Percentiles rank a stretch among this genome's conserved stretches.
phyloP scores from a whole-genome alignment of 2,329 filamentous ascomycete genomes.

The Ambrosiella beaveri region DNA sequence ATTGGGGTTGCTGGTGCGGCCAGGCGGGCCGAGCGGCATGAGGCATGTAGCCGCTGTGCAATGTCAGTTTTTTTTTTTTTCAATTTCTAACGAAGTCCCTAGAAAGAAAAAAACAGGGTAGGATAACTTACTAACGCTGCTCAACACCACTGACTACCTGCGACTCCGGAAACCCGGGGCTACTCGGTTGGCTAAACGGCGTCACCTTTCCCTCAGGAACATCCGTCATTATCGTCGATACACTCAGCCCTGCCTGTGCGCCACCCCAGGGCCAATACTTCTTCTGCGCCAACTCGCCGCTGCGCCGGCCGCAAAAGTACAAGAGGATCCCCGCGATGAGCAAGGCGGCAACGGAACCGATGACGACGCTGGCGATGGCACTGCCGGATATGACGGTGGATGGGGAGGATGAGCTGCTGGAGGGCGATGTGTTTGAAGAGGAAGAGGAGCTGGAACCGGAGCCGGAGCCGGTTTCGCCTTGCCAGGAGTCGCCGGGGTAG shows the following conservation, averaged over 20 bases:
- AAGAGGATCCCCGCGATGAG: slow-evolving; percentile 28
- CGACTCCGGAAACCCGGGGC: too few relatives aligned
- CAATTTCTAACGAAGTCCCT: too few relatives aligned
- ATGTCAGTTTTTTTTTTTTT: too few relatives aligned
- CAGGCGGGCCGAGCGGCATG: neutral
- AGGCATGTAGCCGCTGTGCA: neutral
- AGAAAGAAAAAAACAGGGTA: too few relatives aligned
- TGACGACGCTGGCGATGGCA: slow-evolving; percentile 41
- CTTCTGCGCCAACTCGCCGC: slow-evolving; percentile 22
- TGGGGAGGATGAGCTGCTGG: slow-evolving; percentile 8
- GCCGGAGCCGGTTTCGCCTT: slow-evolving; percentile 25
- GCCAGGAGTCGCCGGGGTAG: slow-evolving; percentile 37
- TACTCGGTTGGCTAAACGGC: neutral
- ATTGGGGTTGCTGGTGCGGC: neutral
- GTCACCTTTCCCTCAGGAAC: neutral
- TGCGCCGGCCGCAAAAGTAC: slow-evolving; percentile 29
- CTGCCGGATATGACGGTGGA: slow-evolving; percentile 21
- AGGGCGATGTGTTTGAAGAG: neutral
- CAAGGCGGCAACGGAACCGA: slow-evolving; percentile 32
- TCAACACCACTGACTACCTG: too few relatives aligned
- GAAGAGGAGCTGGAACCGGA: slow-evolving; percentile 13
- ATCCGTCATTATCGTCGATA: neutral
- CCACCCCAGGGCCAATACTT: slow-evolving; percentile 1
- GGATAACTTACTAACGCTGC: too few relatives aligned
- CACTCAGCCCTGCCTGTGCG: neutral